phyloP scores from a whole-genome alignment of 2,329 filamentous ascomycete species.

The Tolypocladium tropicale region DNA sequence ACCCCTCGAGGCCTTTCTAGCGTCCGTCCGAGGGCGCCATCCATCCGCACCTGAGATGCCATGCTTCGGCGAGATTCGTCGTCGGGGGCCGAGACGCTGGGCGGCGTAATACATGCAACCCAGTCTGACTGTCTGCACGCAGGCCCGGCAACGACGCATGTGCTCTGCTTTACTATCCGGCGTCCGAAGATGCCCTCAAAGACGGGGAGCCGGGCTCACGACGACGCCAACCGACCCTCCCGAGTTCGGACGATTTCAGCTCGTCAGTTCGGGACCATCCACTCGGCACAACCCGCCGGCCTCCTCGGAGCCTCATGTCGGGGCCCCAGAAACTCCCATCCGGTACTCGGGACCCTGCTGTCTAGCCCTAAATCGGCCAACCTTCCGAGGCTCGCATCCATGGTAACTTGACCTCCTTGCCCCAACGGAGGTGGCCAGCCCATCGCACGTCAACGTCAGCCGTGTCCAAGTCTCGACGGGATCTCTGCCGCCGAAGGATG shows the following conservation, averaged over 20 bases:
- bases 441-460: not conserved
- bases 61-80: no score
- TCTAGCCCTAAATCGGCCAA: not conserved
- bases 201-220: no score
- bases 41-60: no score
- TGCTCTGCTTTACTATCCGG: not conserved
- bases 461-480: not conserved
- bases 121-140: not conserved
- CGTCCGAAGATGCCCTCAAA: no score
- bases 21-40: not conserved
- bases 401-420: not conserved
- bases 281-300: not conserved
- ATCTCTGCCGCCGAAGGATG: not conserved
- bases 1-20: not conserved
- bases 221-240: not conserved
- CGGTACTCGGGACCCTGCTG: not conserved
- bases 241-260: not conserved
- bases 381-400: not conserved
- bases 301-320: not conserved
- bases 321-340: not conserved
- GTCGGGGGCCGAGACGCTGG: not conserved
- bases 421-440: not conserved
- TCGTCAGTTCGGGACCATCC: not conserved
- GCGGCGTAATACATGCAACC: not conserved
- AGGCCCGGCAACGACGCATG: not conserved